These are phyloP conservation scores for Penicillium paradoxum DNA, from an alignment of 495 filamentous ascomycete genomes.

Conservation along the genomic window DNA sequence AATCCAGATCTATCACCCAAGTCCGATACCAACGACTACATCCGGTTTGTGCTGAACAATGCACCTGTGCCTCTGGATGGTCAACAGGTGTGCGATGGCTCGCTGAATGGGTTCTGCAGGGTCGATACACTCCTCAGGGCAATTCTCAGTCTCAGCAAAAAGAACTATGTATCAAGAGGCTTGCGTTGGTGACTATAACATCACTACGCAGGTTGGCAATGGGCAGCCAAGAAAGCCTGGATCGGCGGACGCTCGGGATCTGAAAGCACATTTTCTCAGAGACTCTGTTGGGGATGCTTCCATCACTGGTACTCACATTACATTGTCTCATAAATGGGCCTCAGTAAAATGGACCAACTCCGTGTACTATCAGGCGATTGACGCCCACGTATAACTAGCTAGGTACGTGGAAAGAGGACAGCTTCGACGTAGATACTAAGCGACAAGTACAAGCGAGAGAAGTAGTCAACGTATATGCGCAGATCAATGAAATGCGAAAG, in stretches of 20 bases:
- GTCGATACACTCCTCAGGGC: slow-evolving; percentile 19
- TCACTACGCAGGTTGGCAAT: slow-evolving; percentile 21
- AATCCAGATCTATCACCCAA: slow-evolving; percentile 25
- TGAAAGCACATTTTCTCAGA: too few species aligned
- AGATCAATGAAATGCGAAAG: too few species aligned
- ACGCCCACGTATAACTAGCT: too few species aligned
- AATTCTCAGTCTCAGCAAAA: slow-evolving; percentile 17
- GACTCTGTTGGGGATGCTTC: too few species aligned
- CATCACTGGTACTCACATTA: too few species aligned
- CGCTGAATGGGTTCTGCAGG: slow-evolving; percentile 27
- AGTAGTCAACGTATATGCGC: too few species aligned
- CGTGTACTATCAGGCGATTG: too few species aligned
- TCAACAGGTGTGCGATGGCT: slow-evolving; percentile 15
- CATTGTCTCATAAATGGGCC: too few species aligned
- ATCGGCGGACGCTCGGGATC: neutral
- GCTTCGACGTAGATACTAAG: too few species aligned
- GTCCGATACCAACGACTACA: slow-evolving; percentile 19
- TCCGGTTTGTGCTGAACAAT: slow-evolving; percentile 29
- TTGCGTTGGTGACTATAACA: slow-evolving; percentile 29
- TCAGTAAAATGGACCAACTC: too few species aligned
- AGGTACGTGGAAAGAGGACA: too few species aligned
- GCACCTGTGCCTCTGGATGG: slow-evolving; percentile 27
- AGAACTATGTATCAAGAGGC: slow-evolving; percentile 26
- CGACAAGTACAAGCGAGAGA: too few species aligned
- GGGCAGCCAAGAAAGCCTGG: slow-evolving; percentile 15